Conservation (phyloP, 176 grass and related monocot genomes). For the Luzula sylvatica region DNA sequence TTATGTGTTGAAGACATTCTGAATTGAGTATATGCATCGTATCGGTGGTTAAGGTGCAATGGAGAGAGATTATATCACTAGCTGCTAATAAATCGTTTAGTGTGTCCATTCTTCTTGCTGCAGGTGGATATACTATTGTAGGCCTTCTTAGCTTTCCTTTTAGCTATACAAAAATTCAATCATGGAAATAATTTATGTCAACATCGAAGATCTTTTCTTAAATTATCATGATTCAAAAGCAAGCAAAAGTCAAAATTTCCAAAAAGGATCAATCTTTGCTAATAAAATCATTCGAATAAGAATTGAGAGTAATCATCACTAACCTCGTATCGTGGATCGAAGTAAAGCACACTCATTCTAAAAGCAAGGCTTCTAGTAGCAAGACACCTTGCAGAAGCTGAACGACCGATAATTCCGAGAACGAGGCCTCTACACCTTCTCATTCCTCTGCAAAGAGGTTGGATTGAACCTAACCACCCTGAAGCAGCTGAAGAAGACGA, state of each 20-base stretch:
- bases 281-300: background rate
- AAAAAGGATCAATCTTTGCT: background rate
- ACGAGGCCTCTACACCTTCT: constrained; percentile 85
- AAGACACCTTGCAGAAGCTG: constrained; percentile 72
- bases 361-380: constrained; percentile 88
- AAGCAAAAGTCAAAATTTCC: background rate
- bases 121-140: constrained; percentile 69
- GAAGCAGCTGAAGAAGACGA: constrained; percentile 51
- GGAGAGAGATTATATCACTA: constrained; percentile 91
- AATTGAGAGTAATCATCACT: constrained; percentile 19
- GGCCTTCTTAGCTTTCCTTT: constrained; percentile 49
- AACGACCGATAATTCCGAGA: constrained; percentile 71
- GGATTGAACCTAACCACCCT: constrained; percentile 62
- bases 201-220: too few species aligned
- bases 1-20: constrained; percentile 77
- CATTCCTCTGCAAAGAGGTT: constrained; percentile 82
- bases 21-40: constrained; percentile 81
- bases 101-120: constrained; percentile 92
- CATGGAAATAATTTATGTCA: too few species aligned
- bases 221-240: background rate
- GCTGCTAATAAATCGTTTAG: constrained; percentile 86
- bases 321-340: constrained; percentile 63
- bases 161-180: constrained; percentile 23
- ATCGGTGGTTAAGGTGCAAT: constrained; percentile 79
- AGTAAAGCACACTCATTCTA: constrained; percentile 89